Conservation (phyloP, 331 rosid species). For the Acacia concinna region DNA sequence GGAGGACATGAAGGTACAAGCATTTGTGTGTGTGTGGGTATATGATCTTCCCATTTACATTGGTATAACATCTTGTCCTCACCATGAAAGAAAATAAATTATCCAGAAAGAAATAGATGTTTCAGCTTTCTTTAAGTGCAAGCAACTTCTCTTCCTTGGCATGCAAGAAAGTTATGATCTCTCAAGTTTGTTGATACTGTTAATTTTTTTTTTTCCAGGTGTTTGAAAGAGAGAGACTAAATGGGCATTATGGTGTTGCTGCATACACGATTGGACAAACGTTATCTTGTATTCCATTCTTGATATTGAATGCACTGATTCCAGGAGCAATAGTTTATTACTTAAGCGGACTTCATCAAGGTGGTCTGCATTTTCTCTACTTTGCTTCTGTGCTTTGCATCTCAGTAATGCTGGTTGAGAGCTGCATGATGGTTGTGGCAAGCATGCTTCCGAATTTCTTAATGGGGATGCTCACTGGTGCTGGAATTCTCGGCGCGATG, state of each 20-base stretch:
- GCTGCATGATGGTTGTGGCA: constrained; percentile 70
- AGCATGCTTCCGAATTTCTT: constrained; percentile 57
- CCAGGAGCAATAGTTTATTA: constrained; percentile 36
- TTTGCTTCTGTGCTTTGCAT: constrained; percentile 33
- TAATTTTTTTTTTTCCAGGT: constrained; percentile 34
- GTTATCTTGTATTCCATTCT: constrained; percentile 55
- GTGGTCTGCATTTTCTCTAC: constrained; percentile 34
- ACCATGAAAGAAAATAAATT: not conserved
- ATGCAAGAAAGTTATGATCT: not conserved
- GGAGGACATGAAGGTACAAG: constrained; percentile 66
- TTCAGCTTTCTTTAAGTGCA: not conserved
- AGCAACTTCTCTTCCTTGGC: too few relatives aligned
- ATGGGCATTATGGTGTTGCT: constrained; percentile 62
- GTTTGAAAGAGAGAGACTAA: constrained; percentile 60
- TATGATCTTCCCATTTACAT: not conserved
- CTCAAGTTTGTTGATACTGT: constrained; percentile 5
- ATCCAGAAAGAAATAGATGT: not conserved
- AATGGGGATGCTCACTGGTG: constrained; percentile 56
- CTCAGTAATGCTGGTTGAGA: constrained; percentile 57
- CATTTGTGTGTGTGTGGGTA: not conserved
- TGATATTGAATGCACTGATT: constrained; percentile 40
- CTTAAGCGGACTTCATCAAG: constrained; percentile 44
- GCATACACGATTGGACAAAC: constrained; percentile 55
- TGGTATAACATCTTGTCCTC: not conserved
- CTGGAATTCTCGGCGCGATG: constrained; percentile 62